Conservation (phyloP, 495 filamentous ascomycete species). For the Penicillium atrosanguineum region DNA sequence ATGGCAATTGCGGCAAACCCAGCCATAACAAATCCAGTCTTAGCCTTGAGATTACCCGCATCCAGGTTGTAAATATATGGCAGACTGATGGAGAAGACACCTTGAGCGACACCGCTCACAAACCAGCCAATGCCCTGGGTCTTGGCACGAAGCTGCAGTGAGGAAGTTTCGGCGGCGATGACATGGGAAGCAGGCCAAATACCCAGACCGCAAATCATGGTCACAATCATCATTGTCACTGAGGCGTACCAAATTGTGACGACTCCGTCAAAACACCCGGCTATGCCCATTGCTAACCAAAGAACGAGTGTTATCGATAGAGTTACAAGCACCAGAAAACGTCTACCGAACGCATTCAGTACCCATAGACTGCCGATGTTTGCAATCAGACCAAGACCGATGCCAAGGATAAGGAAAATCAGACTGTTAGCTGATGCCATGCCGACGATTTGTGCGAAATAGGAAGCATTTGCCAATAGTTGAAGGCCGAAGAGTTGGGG, state of each 20-base stretch:
- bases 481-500: slow-evolving; percentile 34
- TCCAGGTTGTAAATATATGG: slow-evolving; percentile 38
- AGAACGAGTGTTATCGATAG: slow-evolving; percentile 17
- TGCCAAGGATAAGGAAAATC: slow-evolving; percentile 30
- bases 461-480: slow-evolving; percentile 30
- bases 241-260: slow-evolving; percentile 35
- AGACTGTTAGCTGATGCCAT: slow-evolving; percentile 31
- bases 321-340: slow-evolving; percentile 19
- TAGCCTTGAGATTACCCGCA: slow-evolving; percentile 25
- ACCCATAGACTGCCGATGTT: slow-evolving; percentile 31
- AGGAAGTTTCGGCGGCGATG: slow-evolving; percentile 31
- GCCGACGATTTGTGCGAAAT: slow-evolving; percentile 35
- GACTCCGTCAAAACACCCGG: slow-evolving; percentile 27
- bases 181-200: slow-evolving; percentile 38
- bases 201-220: slow-evolving; percentile 25
- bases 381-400: slow-evolving; percentile 29
- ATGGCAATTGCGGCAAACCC: slow-evolving; percentile 24
- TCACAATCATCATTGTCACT: slow-evolving; percentile 26
- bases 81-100: slow-evolving; percentile 27
- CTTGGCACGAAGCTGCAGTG: slow-evolving; percentile 32
- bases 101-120: slow-evolving; percentile 22
- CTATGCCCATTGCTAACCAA: slow-evolving; percentile 34
- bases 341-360: slow-evolving; percentile 27
- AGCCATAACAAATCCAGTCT: slow-evolving; percentile 34
- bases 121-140: slow-evolving; percentile 37